Percentiles rank a stretch among this genome's conserved stretches.
These are phyloP conservation scores for Bromus sterilis DNA, from an alignment of 176 grass and related monocot genomes.

Conservation along the genomic window DNA sequence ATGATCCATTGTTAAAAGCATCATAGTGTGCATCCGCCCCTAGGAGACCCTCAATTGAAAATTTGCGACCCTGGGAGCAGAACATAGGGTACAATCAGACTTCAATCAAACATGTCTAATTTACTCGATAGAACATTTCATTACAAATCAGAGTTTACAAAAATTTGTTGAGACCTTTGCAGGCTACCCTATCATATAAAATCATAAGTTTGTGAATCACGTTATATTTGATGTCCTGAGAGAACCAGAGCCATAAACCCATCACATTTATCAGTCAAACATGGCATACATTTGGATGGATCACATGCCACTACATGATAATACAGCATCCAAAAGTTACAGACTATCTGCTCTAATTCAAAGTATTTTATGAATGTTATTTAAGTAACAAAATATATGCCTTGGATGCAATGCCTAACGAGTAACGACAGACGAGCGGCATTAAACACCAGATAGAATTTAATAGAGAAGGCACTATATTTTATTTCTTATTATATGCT, in stretches of 20 bases:
- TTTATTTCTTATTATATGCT: not conserved
- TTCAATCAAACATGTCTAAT: slow-evolving; percentile 2
- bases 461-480: not conserved
- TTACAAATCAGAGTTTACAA: not conserved
- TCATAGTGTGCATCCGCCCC: slow-evolving; percentile 31
- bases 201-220: not conserved
- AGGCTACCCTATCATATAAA: not conserved
- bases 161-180: not conserved
- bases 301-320: not conserved
- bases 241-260: not conserved
- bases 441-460: not conserved
- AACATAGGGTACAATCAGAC: slow-evolving; percentile 17
- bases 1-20: slow-evolving; percentile 61
- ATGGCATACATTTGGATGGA: not conserved
- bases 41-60: slow-evolving; percentile 89
- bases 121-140: slow-evolving; percentile 11
- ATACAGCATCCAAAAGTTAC: not conserved
- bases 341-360: not conserved
- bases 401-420: not conserved
- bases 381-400: not conserved
- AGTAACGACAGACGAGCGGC: not conserved
- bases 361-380: not conserved
- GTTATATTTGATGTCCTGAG: not conserved
- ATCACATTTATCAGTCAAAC: not conserved
- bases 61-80: slow-evolving; percentile 76